Conservation (phyloP, 345 rosid genomes). For the Barbarea vulgaris region DNA sequence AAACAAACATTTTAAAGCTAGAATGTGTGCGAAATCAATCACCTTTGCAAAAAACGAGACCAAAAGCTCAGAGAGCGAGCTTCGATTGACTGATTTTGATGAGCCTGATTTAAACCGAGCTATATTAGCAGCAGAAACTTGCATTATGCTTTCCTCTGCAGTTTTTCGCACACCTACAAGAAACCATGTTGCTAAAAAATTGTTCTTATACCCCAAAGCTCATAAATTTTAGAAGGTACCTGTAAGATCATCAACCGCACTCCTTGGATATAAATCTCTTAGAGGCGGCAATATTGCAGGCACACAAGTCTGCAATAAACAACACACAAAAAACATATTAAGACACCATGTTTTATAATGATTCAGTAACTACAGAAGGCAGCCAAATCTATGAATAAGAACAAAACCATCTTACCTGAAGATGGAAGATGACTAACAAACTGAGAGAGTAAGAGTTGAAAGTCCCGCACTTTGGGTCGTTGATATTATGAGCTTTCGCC, state of each 20-base stretch:
- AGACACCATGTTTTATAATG: background rate
- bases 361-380: background rate
- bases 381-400: background rate
- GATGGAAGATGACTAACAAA: conserved; percentile 87
- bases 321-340: conserved; percentile 8
- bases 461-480: conserved; percentile 68
- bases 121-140: conserved; percentile 57
- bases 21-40: conserved; percentile 10
- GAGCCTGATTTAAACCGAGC: conserved; percentile 52
- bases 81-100: conserved; percentile 49
- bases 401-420: conserved; percentile 58
- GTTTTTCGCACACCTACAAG: conserved; percentile 62
- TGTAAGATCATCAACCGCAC: conserved; percentile 68
- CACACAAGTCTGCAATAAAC: conserved; percentile 69
- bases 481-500: conserved; percentile 86
- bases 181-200: conserved; percentile 15
- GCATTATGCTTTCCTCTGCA: conserved; percentile 64
- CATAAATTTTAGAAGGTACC: conserved; percentile 45
- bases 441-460: conserved; percentile 83
- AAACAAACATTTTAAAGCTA: background rate
- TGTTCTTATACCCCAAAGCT: background rate
- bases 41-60: conserved; percentile 84
- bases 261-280: conserved; percentile 66
- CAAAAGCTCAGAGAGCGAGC: conserved; percentile 76
- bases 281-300: conserved; percentile 91